A percentile compares a stretch with the other conserved stretches of the same genome.
phyloP scores from a whole-genome alignment of 1,284 basidiomycete genomes.

The Tilletia horrida region DNA sequence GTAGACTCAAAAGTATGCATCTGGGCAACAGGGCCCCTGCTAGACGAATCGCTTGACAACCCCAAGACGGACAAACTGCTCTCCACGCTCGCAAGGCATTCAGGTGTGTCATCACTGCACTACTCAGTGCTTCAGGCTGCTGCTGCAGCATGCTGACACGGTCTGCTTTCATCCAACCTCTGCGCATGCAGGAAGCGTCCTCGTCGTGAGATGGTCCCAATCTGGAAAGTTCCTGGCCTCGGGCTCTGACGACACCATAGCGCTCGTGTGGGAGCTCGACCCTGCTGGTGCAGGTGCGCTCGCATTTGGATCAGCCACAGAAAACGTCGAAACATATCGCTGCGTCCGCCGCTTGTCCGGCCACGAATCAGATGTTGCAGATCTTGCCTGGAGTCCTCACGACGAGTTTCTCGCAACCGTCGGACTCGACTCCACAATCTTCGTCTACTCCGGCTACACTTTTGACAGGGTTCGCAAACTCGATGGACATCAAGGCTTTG shows the following conservation, averaged over 20 bases:
- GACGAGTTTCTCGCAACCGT: conserved; percentile 79
- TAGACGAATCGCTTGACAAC: conserved; percentile 69
- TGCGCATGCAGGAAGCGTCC: conserved; percentile 66
- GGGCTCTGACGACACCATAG: conserved; percentile 90
- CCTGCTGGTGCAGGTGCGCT: conserved; percentile 33
- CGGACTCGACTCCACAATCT: conserved; percentile 82
- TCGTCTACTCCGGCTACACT: conserved; percentile 67
- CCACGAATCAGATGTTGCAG: conserved; percentile 79
- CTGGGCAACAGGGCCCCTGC: conserved; percentile 91
- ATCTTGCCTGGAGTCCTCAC: conserved; percentile 88
- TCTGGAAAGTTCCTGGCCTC: conserved; percentile 90
- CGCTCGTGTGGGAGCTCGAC: conserved; percentile 96
- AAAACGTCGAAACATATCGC: conserved; percentile 87
- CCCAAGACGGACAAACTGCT: conserved; percentile 69
- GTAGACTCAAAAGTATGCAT: conserved; percentile 88
- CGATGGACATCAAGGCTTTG: conserved; percentile 87
- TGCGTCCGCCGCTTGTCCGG: conserved; percentile 84
- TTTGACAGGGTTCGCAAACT: conserved; percentile 67
- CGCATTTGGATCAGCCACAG: conserved; percentile 42
- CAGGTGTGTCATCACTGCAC: conserved; percentile 59
- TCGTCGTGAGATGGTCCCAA: conserved; percentile 93
- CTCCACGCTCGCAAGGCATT: conserved; percentile 88
- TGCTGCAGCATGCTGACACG: not conserved
- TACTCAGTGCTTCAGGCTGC: not conserved
- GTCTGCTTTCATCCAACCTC: not conserved